Percentiles rank a stretch among this genome's conserved stretches.
Conservation (phyloP, 768 basidiomycete genomes). For the Kwoniella newhampshirensis region DNA sequence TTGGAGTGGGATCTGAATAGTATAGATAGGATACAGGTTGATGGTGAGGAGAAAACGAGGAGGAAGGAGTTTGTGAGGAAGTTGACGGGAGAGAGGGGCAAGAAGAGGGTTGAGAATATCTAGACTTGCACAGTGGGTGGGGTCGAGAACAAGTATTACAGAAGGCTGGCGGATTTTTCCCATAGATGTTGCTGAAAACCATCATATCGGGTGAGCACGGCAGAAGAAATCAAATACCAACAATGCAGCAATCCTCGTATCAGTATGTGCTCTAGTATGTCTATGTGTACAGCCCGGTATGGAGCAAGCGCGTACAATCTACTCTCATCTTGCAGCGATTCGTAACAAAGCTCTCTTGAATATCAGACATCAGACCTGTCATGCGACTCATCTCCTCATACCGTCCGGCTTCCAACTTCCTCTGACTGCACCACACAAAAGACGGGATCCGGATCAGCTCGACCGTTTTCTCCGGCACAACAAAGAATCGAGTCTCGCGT, state of each 20-base stretch:
- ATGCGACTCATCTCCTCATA: constrained; percentile 2
- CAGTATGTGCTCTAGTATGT: no score
- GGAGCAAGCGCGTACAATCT: no score
- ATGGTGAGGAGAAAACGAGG: not conserved
- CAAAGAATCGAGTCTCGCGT: not conserved
- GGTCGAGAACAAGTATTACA: no score
- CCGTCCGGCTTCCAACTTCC: constrained; percentile 43
- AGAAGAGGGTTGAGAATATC: constrained; percentile 6
- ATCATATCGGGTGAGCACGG: no score
- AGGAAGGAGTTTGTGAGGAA: not conserved
- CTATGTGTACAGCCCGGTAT: no score
- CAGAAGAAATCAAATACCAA: no score
- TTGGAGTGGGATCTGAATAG: constrained; percentile 7
- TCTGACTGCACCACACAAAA: constrained; percentile 22
- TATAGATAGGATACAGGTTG: not conserved
- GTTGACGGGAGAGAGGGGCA: constrained; percentile 5
- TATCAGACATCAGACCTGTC: no score
- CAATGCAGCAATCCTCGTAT: no score
- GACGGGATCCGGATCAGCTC: not conserved
- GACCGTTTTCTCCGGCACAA: not conserved
- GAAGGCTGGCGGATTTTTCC: no score
- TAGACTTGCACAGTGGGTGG: not conserved
- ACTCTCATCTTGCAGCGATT: no score
- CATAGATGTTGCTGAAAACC: no score
- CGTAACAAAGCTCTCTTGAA: no score